Conservation (phyloP, 179 eudicot genomes). For the Heliamphora ciliata region DNA sequence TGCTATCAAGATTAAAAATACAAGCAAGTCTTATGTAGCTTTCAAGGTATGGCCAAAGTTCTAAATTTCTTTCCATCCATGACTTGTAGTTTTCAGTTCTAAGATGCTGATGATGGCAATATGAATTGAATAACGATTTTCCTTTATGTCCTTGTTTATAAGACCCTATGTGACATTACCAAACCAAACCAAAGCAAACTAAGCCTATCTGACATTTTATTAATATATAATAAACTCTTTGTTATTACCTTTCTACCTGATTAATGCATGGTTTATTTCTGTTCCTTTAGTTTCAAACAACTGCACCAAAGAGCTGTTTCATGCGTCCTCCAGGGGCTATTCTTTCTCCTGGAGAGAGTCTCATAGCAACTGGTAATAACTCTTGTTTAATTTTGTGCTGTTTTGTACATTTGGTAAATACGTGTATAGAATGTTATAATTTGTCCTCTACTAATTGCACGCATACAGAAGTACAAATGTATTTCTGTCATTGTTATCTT, state of each 20-base stretch:
- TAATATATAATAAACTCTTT: no score
- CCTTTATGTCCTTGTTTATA: not conserved
- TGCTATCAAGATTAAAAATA: conserved; percentile 71
- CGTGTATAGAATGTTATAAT: no score
- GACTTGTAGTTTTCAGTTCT: not conserved
- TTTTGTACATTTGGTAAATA: not conserved
- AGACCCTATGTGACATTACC: not conserved
- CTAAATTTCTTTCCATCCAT: not conserved
- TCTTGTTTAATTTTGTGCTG: not conserved
- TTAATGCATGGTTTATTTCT: not conserved
- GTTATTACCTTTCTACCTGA: conserved; percentile 5
- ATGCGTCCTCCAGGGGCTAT: conserved; percentile 91
- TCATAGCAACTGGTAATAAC: conserved; percentile 62
- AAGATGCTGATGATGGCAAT: not conserved
- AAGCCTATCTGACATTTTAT: no score
- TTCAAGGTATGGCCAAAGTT: conserved; percentile 43
- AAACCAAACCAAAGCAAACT: not conserved
- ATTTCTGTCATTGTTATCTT: not conserved
- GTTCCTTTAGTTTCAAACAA: conserved; percentile 68
- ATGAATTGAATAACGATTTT: not conserved
- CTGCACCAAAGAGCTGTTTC: conserved; percentile 81
- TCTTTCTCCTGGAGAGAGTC: conserved; percentile 66
- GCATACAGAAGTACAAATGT: no score
- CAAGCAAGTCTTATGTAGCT: conserved; percentile 76
- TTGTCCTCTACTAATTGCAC: no score